These are phyloP conservation scores for Globisporangium polare DNA, from an alignment of 352 stramenopile genomes.

Conservation along the genomic window DNA sequence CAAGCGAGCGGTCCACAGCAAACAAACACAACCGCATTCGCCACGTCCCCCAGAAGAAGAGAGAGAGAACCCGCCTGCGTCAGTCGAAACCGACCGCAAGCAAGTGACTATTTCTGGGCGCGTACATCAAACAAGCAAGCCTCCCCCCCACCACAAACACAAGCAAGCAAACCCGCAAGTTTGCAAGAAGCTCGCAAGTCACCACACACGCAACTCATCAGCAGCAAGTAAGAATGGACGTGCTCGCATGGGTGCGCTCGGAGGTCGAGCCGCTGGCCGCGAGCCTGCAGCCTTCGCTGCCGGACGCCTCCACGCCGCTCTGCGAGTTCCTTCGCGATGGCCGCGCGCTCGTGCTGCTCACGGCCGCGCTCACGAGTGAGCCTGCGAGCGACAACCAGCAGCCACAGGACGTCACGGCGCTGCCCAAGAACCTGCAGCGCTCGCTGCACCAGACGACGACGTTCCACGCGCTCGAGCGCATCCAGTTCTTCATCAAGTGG, in stretches of 20 bases:
- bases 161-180: not conserved
- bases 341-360: conserved; percentile 68
- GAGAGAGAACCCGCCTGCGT: not conserved
- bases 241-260: conserved; percentile 52
- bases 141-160: not conserved
- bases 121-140: not conserved
- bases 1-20: not conserved
- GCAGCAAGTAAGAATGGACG: conserved; percentile 3
- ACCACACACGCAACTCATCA: not conserved
- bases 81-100: not conserved
- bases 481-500: conserved; percentile 88
- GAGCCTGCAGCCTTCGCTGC: conserved; percentile 24
- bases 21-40: conserved; percentile 6
- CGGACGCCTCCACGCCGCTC: conserved; percentile 29
- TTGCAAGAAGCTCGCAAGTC: not conserved
- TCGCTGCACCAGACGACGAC: conserved; percentile 65
- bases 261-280: conserved; percentile 42
- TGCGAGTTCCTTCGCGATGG: conserved; percentile 76
- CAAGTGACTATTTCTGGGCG: not conserved
- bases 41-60: conserved; percentile 3
- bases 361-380: conserved; percentile 32
- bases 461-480: conserved; percentile 77
- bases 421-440: conserved; percentile 72
- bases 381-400: conserved; percentile 11
- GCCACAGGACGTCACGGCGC: conserved; percentile 15